Percentiles rank a stretch among this genome's conserved stretches.
phyloP scores from a whole-genome alignment of 257 asterid species.

The Solanum dulcamara region DNA sequence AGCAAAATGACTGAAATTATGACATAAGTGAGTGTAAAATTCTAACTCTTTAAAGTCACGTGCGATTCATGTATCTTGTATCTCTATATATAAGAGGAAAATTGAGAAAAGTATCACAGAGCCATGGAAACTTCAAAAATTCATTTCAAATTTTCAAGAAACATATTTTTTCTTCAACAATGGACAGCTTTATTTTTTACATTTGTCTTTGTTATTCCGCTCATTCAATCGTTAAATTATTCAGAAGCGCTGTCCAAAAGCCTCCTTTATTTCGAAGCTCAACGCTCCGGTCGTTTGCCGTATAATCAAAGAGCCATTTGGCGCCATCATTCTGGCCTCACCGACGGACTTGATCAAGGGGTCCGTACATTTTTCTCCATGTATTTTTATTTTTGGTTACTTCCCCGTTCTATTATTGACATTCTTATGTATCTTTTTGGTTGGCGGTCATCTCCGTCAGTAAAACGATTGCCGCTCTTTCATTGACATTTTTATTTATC shows the following conservation, averaged over 20 bases:
- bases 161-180: background rate
- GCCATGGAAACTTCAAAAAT: constrained; percentile 22
- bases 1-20: background rate
- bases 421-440: background rate
- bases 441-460: background rate
- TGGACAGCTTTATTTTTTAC: constrained; percentile 11
- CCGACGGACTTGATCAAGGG: constrained; percentile 92
- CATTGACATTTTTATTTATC: background rate
- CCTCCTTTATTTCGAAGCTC: constrained; percentile 85
- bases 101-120: background rate
- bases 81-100: background rate
- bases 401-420: background rate
- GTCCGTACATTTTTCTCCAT: constrained; percentile 12
- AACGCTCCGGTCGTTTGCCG: constrained; percentile 91
- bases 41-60: background rate
- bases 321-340: constrained; percentile 94
- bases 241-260: constrained; percentile 75
- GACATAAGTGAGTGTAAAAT: background rate
- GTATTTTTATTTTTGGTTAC: no score
- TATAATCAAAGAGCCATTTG: constrained; percentile 63
- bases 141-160: background rate
- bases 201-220: constrained; percentile 4
- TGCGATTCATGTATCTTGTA: background rate
- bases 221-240: constrained; percentile 30
- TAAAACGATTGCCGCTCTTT: no score